Evolutionary conservation across 495 filamentous ascomycete genomes (phyloP).

Genomic region (Cairneyella variabilis): DNA sequence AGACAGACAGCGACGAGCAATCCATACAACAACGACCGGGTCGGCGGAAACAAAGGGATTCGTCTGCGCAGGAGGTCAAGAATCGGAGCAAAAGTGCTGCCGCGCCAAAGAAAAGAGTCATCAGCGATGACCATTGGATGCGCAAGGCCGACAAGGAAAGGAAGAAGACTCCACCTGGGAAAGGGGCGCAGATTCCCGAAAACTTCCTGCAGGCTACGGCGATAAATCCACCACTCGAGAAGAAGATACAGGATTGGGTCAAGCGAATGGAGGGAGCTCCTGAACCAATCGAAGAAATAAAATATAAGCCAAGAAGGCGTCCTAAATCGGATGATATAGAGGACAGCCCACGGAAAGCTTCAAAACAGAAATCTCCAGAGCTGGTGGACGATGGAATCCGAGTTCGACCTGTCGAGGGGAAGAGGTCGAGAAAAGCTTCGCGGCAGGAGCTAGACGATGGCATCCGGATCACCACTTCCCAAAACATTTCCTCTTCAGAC

Average conservation of each 20-base stretch:
- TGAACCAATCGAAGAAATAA: too few species aligned
- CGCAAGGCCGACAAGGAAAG: conserved; percentile 41
- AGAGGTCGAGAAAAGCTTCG: not conserved
- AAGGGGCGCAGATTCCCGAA: conserved; percentile 44
- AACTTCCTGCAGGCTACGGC: conserved; percentile 45
- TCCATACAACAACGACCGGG: conserved; percentile 2
- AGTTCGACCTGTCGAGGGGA: conserved; percentile 30
- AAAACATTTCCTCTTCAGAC: conserved; percentile 4
- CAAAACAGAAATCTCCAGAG: too few species aligned
- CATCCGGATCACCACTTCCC: conserved; percentile 12
- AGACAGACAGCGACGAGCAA: conserved; percentile 8
- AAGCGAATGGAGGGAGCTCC: not conserved
- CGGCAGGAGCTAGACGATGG: conserved; percentile 26
- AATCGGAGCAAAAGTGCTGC: conserved; percentile 41
- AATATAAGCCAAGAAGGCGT: not conserved
- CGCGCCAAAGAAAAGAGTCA: conserved; percentile 67
- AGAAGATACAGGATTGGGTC: conserved; percentile 51
- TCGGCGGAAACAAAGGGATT: conserved; percentile 24
- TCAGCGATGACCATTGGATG: conserved; percentile 79
- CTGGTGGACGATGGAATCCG: conserved; percentile 15
- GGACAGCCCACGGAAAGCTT: too few species aligned
- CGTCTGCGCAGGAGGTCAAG: conserved; percentile 19
- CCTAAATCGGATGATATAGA: too few species aligned
- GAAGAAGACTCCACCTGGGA: conserved; percentile 37
- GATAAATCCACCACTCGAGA: conserved; percentile 44